Percentiles rank a stretch among this genome's conserved stretches.
phyloP scores from a whole-genome alignment of 345 rosid genomes.

The Camelina neglecta region DNA sequence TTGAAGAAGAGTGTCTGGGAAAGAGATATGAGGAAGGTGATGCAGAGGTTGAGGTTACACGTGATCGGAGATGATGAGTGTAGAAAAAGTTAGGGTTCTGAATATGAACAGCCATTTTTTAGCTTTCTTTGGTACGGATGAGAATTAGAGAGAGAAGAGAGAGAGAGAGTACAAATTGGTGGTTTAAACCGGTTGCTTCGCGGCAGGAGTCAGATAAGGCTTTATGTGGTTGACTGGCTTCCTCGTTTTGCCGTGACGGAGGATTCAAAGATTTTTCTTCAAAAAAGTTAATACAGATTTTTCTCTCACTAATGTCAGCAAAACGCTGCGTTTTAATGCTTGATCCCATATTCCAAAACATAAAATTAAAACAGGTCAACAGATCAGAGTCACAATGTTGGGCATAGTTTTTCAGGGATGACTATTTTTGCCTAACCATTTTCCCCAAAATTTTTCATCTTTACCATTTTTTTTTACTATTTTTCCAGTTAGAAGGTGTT shows the following conservation, averaged over 20 bases:
- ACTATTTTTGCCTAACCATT: too few species aligned
- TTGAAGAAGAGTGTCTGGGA: slow-evolving; percentile 33
- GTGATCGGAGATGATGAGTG: slow-evolving; percentile 41
- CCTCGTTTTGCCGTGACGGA: slow-evolving; percentile 15
- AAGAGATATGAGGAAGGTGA: slow-evolving; percentile 30
- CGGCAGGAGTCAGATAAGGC: slow-evolving; percentile 15
- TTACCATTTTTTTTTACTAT: too few species aligned
- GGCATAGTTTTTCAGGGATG: too few species aligned
- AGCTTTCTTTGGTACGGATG: slow-evolving; percentile 22
- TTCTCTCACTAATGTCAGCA: too few species aligned
- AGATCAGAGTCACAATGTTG: too few species aligned
- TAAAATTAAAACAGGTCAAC: too few species aligned
- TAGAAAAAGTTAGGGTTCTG: slow-evolving; percentile 43
- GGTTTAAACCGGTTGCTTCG: slow-evolving; percentile 41
- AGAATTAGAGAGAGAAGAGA: slow-evolving; percentile 1
- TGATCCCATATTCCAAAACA: too few species aligned
- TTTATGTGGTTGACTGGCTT: slow-evolving; percentile 23
- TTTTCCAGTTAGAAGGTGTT: too few species aligned
- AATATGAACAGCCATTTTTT: slow-evolving; percentile 42
- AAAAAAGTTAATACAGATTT: background rate
- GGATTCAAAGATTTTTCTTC: background rate
- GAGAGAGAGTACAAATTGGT: slow-evolving; percentile 22
- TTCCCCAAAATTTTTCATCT: too few species aligned
- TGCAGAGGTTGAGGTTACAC: slow-evolving; percentile 26
- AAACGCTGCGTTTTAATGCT: too few species aligned